Conservation (phyloP, 768 basidiomycete species). For the Tubosaeta sp. region DNA sequence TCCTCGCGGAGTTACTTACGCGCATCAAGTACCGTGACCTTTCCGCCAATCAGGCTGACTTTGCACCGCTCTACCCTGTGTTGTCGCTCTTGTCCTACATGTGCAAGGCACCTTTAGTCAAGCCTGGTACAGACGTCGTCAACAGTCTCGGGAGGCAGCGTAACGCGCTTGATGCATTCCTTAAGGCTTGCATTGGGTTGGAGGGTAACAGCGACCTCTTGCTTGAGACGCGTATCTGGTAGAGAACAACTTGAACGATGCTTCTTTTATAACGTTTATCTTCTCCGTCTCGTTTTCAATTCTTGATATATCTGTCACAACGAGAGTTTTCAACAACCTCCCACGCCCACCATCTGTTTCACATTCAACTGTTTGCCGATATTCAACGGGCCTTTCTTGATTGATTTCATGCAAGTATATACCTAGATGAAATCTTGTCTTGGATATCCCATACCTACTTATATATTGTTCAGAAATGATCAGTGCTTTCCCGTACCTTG, state of each 20-base stretch:
- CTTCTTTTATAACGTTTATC: too few relatives aligned
- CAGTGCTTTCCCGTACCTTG: background rate
- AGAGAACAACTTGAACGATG: conserved; percentile 22
- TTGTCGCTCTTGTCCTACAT: conserved; percentile 93
- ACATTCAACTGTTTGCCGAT: conserved; percentile 15
- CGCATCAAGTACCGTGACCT: conserved; percentile 83
- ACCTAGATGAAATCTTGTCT: background rate
- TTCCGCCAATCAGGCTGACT: conserved; percentile 47
- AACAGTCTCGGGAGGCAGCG: conserved; percentile 95
- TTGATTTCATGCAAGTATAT: background rate
- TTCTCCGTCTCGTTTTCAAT: background rate
- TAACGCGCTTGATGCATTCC: conserved; percentile 87
- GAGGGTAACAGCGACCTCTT: conserved; percentile 82
- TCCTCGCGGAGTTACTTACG: conserved; percentile 91
- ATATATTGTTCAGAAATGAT: conserved; percentile 5
- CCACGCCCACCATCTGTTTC: background rate
- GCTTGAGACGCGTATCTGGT: conserved; percentile 88
- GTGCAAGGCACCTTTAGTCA: conserved; percentile 97
- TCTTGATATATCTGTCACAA: background rate
- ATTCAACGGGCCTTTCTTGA: background rate
- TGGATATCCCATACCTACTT: conserved; percentile 1
- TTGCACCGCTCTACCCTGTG: conserved; percentile 83
- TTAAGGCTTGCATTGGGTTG: conserved; percentile 90
- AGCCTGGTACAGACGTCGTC: conserved; percentile 89
- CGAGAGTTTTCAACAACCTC: conserved; percentile 24